Conservation (phyloP, 495 filamentous ascomycete genomes). For the Bryoglossum gracile region DNA sequence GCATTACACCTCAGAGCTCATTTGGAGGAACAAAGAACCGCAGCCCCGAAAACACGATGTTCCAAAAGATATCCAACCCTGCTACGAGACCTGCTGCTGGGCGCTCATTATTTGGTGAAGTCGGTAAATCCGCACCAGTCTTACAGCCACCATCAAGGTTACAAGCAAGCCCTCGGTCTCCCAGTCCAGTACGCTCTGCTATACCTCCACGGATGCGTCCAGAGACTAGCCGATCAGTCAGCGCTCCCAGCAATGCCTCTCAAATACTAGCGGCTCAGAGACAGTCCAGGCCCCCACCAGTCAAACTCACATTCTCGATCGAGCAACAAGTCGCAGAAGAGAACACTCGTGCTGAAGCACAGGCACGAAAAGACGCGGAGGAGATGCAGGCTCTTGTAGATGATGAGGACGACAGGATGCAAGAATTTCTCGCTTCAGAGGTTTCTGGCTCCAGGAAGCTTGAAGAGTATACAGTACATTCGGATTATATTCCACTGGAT, state of each 20-base stretch:
- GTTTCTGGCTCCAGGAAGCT: conserved; percentile 41
- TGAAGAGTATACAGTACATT: conserved; percentile 57
- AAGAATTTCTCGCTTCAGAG: conserved; percentile 40
- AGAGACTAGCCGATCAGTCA: conserved; percentile 48
- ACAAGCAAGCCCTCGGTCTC: conserved; percentile 61
- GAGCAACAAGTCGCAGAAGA: conserved; percentile 16
- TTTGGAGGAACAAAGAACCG: conserved; percentile 40
- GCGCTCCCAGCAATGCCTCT: conserved; percentile 47
- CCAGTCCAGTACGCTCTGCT: conserved; percentile 61
- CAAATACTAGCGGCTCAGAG: conserved; percentile 31
- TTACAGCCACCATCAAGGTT: conserved; percentile 47
- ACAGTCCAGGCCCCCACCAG: not conserved
- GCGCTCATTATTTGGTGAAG: conserved; percentile 60
- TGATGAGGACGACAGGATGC: conserved; percentile 49
- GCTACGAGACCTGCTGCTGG: conserved; percentile 11
- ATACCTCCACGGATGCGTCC: conserved; percentile 39
- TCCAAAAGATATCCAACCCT: too few species aligned
- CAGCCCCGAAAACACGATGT: conserved; percentile 5
- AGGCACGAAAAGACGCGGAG: conserved; percentile 40
- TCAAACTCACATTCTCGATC: not conserved
- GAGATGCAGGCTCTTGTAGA: conserved; percentile 42
- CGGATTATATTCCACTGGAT: conserved; percentile 57
- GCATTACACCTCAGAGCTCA: conserved; percentile 58
- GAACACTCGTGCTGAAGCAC: conserved; percentile 22
- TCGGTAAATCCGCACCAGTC: conserved; percentile 39